Base-by-base conservation (phyloP, 2,329 filamentous ascomycete species). In the Pyrenophora teres region DNA sequence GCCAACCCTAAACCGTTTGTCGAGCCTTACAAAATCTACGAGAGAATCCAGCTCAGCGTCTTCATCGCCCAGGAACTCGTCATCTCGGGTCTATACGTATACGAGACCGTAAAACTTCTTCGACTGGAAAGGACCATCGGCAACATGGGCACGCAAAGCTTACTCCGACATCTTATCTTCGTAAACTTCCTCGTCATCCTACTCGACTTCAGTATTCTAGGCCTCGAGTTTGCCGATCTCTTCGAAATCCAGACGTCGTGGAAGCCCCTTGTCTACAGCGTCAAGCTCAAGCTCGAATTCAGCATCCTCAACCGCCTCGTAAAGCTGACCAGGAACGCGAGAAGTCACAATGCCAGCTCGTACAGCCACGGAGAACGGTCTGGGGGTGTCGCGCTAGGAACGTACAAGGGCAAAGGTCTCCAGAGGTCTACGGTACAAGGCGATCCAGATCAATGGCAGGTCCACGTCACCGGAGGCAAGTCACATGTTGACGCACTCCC, bases 261-360 rank as follows among this genome's bases (percentile, higher is more conserved):
- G 47, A 76, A 76, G 45, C 66, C 62, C 4, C 69, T 76, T 7
- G 69, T 75, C 9, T 77, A 77, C 59, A 74, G 73, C 52, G 58
- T 77, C 54, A 77, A 77, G 59, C 69, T 81, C 30, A 80, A 81
- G 57, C 72, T 82, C n/a, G 82, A 84, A 61, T 77, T 78, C 56
- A 77, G 77, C 23, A 77, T 85, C 41, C 69, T 85, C 25, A 75
- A 81, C 36, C 62, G 56, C 23, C 54, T 64, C 16, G 60, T 62
- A 36, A 48, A 52, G 8, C 21, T 44, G 40, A 61, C 55, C 1
- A 49, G 19, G 25, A 42, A 37, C 31, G 49, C 25, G 15, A 31
- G 49, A 15, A 51, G 49, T 16, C 43, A 46, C 30, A 59, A 48
- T 32, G 53, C 57, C 12, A 53, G 51, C 23, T 61, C 57, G 1